These are phyloP conservation scores for Dendrobium officinale DNA, from an alignment of 106 monocot genomes.

Conservation along the genomic window DNA sequence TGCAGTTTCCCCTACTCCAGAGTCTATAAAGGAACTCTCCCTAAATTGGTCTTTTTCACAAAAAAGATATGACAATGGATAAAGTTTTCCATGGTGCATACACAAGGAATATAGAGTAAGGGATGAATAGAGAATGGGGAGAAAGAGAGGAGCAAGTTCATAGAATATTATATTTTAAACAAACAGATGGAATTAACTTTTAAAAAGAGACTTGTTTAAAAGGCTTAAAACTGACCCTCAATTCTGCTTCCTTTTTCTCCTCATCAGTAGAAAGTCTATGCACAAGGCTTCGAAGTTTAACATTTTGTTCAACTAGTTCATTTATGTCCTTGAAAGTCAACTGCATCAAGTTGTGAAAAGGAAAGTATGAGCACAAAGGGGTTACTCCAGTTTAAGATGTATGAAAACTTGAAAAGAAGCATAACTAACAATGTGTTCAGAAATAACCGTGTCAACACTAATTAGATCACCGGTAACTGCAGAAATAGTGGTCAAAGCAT, in stretches of 20 bases:
- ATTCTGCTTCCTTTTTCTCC: conserved; percentile 50
- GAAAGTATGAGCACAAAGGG: background rate
- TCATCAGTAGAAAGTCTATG: conserved; percentile 42
- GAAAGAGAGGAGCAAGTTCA: background rate
- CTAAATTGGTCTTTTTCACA: background rate
- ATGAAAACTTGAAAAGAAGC: background rate
- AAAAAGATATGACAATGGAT: background rate
- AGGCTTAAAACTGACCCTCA: conserved; percentile 36
- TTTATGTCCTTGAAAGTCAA: conserved; percentile 76
- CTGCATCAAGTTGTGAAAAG: conserved; percentile 26
- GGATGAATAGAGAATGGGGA: background rate
- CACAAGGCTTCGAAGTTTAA: conserved; percentile 62
- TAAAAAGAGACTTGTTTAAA: background rate
- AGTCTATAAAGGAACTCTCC: background rate
- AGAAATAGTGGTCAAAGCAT: conserved; percentile 16
- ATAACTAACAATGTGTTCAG: conserved; percentile 42
- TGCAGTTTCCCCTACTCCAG: background rate
- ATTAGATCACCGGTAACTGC: conserved; percentile 13
- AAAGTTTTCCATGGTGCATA: background rate
- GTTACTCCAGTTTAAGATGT: background rate
- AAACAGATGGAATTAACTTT: background rate
- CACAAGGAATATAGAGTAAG: background rate
- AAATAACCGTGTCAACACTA: conserved; percentile 18
- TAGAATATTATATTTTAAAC: background rate
- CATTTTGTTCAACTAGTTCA: conserved; percentile 84